These are phyloP conservation scores for Euphrasia arctica DNA, from an alignment of 305 asterid species.

Conservation along the genomic window DNA sequence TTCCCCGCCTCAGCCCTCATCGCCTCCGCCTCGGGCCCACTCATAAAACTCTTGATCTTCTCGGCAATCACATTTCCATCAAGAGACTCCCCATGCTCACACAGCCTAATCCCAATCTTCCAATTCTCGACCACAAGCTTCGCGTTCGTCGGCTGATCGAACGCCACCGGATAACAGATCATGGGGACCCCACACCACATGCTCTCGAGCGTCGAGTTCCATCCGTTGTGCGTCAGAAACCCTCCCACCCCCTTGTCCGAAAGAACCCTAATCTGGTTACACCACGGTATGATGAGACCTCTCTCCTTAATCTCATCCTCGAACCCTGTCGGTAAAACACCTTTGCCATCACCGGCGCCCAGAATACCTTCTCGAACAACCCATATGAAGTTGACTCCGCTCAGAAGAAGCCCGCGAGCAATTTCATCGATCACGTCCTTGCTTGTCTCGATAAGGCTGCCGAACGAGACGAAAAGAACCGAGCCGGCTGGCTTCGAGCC, in stretches of 20 bases:
- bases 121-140: conserved; percentile 55
- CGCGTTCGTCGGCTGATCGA: conserved; percentile 45
- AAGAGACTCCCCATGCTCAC: conserved; percentile 28
- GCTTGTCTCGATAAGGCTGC: conserved; percentile 44
- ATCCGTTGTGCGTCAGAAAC: conserved; percentile 47
- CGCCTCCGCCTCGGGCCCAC: too few species aligned
- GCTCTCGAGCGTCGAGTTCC: conserved; percentile 55
- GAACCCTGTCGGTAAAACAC: conserved; percentile 35
- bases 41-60: too few species aligned
- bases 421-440: conserved; percentile 43
- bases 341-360: conserved; percentile 24
- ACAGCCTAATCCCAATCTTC: conserved; percentile 48
- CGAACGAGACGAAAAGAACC: conserved; percentile 62
- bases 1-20: too few species aligned
- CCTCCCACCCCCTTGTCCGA: conserved; percentile 39
- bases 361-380: conserved; percentile 44
- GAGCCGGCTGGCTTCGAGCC: conserved; percentile 39
- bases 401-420: conserved; percentile 52
- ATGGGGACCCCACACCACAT: conserved; percentile 49
- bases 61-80: conserved; percentile 16
- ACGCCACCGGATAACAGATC: conserved; percentile 42
- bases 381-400: conserved; percentile 59
- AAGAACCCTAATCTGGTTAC: conserved; percentile 39
- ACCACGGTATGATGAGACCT: conserved; percentile 50
- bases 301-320: conserved; percentile 26